These are phyloP conservation scores for Reutealis trisperma DNA, from an alignment of 345 rosid species.

Conservation along the genomic window DNA sequence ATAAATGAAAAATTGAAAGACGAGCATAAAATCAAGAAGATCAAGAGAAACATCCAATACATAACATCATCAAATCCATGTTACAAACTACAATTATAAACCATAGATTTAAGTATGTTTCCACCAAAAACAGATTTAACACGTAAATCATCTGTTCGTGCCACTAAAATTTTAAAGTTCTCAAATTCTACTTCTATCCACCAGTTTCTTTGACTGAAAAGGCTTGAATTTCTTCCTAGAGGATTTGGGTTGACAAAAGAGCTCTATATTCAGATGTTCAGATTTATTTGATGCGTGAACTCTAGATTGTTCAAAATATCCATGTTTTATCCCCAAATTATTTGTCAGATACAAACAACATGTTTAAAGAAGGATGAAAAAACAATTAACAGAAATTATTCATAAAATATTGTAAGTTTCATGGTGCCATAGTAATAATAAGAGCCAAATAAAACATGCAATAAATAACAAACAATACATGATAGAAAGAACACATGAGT, in stretches of 20 bases:
- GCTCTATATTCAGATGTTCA: not conserved
- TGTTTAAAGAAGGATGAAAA: not conserved
- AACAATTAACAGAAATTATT: not conserved
- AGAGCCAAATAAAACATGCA: not conserved
- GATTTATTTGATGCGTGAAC: not conserved
- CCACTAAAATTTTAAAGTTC: not conserved
- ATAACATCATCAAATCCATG: not conserved
- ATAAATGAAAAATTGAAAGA: not conserved
- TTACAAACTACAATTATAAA: not conserved
- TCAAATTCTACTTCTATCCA: not conserved
- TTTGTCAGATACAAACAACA: not conserved
- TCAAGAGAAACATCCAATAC: not conserved
- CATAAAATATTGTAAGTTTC: not conserved
- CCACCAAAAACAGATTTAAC: not conserved
- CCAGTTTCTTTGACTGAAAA: not conserved
- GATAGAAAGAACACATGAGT: conserved; percentile 23
- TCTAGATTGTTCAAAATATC: not conserved
- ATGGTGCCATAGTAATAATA: not conserved
- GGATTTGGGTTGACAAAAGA: not conserved
- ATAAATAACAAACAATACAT: not conserved
- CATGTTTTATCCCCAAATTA: not conserved
- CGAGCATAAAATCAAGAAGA: not conserved
- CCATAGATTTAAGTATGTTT: not conserved
- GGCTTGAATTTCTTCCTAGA: not conserved
- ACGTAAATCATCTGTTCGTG: not conserved